These are phyloP conservation scores for Dorcoceras hygrometricum DNA, from an alignment of 257 asterid genomes.

Conservation along the genomic window DNA sequence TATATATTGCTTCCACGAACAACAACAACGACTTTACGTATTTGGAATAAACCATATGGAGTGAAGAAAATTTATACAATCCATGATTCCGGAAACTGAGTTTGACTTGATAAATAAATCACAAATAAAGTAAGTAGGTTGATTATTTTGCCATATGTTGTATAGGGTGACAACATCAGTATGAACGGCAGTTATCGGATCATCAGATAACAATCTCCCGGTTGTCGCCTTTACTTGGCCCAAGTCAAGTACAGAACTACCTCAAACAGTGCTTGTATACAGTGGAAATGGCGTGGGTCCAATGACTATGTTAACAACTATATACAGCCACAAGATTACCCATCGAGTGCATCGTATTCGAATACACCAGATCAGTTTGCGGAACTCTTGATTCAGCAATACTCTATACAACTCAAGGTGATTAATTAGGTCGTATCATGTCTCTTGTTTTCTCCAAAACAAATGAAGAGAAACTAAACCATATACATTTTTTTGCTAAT, in stretches of 20 bases:
- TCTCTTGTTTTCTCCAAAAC: too few relatives aligned
- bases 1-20: too few relatives aligned
- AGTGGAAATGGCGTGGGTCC: slow-evolving; percentile 37
- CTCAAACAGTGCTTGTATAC: slow-evolving; percentile 39
- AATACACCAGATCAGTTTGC: slow-evolving; percentile 44
- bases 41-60: too few relatives aligned
- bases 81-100: too few relatives aligned
- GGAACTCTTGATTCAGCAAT: slow-evolving; percentile 23
- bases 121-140: too few relatives aligned
- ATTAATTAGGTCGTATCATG: too few relatives aligned
- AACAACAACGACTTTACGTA: too few relatives aligned
- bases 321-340: slow-evolving; percentile 27
- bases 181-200: slow-evolving; percentile 28
- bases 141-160: too few relatives aligned
- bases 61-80: too few relatives aligned
- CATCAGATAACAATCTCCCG: slow-evolving; percentile 22
- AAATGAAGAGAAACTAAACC: too few relatives aligned
- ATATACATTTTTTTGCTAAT: too few relatives aligned
- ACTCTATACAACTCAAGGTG: slow-evolving; percentile 21
- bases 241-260: slow-evolving; percentile 5
- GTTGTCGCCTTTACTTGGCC: slow-evolving; percentile 12
- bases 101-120: too few relatives aligned
- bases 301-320: slow-evolving; percentile 56
- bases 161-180: slow-evolving; percentile 33
- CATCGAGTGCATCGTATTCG: slow-evolving; percentile 20